Base-by-base conservation (phyloP, 2,329 filamentous ascomycete species). In the Trichoderma sp. region DNA sequence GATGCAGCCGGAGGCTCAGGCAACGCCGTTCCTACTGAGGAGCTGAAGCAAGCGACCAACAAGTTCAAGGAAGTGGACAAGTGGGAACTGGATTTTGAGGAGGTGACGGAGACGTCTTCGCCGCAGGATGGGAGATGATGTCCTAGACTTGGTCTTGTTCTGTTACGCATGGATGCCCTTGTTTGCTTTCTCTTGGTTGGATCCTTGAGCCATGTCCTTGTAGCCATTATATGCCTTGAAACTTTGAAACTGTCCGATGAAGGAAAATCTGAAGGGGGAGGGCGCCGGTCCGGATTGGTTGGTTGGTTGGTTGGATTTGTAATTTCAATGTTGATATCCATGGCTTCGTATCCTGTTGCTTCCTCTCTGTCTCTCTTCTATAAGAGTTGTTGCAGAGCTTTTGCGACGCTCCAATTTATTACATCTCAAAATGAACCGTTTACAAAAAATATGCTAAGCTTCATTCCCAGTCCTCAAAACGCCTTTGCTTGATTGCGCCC, bases 21-120 rank as follows among this genome's bases (percentile, higher is more conserved):
- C 72, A 77, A 71, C 45, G 80, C 73, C 74, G 76, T 79, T 7
- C 74, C 83, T 57, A 79, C 83, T 27, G 77, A 84, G 50, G 87
- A 89, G 80, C 79, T 91, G 69, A 86, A 86, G 77, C 80, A 83
- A 59, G 86, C 87, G 48, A 82, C 82, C 10, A 83, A 81, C 74
- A 90, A 90, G 77, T 91, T 91, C 73, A 83, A 86, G 75, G 89
- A 91, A 77, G 89, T 91, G 48, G 89, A 91, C 75, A 81, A 84
- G 77, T 91, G 88, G 88, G 83, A 89, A 78, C 78, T 91, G 69
- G 87, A 88, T 60, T 91, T 86, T 76, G 89, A 91, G 79, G 87
- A 89, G 71, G 83, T 88, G 58, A 83, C 83, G 25, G 83, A 85
- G 76, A 83, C 82, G 69, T 85, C 83, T 68, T 87, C 86, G 22